Conservation (phyloP, 495 filamentous ascomycete genomes). For the Aspergillus ostianus region DNA sequence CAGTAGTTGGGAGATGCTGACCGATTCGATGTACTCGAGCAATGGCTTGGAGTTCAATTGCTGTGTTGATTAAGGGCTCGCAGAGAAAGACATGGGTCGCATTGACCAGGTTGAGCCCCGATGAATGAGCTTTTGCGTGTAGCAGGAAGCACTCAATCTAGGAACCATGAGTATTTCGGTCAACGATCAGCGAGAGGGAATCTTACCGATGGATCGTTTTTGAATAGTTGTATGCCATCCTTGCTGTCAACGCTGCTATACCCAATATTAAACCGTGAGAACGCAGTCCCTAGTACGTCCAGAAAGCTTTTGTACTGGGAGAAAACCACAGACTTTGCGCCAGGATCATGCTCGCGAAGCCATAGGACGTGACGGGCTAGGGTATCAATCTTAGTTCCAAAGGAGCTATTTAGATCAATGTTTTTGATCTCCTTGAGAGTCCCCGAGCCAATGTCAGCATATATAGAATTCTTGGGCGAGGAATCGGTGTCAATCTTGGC, state of each 20-base stretch:
- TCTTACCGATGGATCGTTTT: conserved; percentile 61
- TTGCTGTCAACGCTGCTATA: conserved; percentile 62
- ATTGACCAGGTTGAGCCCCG: conserved; percentile 85
- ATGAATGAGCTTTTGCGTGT: conserved; percentile 82
- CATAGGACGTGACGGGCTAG: conserved; percentile 79
- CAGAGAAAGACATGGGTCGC: conserved; percentile 94
- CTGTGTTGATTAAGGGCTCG: conserved; percentile 88
- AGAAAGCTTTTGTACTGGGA: conserved; percentile 85
- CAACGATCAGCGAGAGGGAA: not conserved
- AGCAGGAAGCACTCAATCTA: conserved; percentile 83
- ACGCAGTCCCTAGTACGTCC: conserved; percentile 65
- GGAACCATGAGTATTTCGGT: not conserved
- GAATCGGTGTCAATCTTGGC: conserved; percentile 27
- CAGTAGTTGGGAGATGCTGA: conserved; percentile 80
- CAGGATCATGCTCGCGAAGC: conserved; percentile 80
- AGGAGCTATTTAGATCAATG: conserved; percentile 72
- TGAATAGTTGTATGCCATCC: conserved; percentile 70
- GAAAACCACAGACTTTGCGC: conserved; percentile 86
- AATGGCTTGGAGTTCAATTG: conserved; percentile 90
- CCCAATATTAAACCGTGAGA: conserved; percentile 66
- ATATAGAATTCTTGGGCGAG: conserved; percentile 57
- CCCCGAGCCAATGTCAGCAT: conserved; percentile 67
- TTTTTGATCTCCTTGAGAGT: conserved; percentile 78
- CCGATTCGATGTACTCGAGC: conserved; percentile 93
- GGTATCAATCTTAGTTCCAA: conserved; percentile 86